Evolutionary conservation across 257 asterid genomes (phyloP), one percentile per base, ranked within the genome.

Genomic region (Coffea canephora): DNA sequence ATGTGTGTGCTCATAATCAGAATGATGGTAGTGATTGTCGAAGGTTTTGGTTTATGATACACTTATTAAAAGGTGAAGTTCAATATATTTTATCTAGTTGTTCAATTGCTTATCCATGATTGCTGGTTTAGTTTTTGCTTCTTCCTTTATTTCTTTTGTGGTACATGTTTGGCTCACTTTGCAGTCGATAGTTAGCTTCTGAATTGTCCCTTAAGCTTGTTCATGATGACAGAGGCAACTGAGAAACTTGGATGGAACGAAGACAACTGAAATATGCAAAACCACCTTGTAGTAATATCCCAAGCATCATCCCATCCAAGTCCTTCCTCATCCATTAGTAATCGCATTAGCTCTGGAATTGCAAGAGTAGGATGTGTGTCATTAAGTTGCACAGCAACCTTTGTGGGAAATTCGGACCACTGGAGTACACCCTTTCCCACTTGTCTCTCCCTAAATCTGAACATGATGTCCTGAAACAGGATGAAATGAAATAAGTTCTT

Each of bases 221-320:
- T 55, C 15, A 50, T 6, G 23, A 52, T 23, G 25, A 18, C 7
- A 61, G 27, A 66, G 75, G 70, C 57, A 43, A 74, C 34, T 55
- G 25, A 66, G 55, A 52, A 59, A 71, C 27, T 50, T 34, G 27
- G 34, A 77, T 41, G 43, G 77, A 49, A 81, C 78, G 75, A 76
- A 78, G 70, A 68, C 77, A 80, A 85, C 71, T 74, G 55, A 66
- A 83, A 62, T 68, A 43, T 69, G 77, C 59, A 79, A 78, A 75
- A 83, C 82, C 74, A 95, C 99, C 97, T 96, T 67, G 88, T 85
- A 79, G 97, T 94, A 78, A 96, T 89, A 82, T 87, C 92, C 99
- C 99, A 96, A 57, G 99, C 95, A 82, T 96, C 98, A 84, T 94
- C 99, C 99, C 99, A 96, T 78, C 98, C 98, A 70, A 94, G 92